phyloP scores from a whole-genome alignment of 164 flowering plant genomes.

The Cinnamomum chago region DNA sequence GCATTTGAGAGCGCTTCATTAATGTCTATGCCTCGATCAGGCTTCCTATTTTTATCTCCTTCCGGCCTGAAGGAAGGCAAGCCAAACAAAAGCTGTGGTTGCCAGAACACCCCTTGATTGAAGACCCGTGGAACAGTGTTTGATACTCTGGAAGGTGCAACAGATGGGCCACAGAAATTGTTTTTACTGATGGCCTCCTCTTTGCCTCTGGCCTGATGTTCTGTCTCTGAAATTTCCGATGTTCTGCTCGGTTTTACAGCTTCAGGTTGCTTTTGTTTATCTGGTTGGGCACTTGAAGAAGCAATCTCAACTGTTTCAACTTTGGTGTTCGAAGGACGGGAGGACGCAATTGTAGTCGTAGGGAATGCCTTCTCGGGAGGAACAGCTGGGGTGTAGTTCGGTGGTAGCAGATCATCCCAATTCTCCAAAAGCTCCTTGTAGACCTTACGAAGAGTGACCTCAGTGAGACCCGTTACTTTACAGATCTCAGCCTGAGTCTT shows the following conservation, averaged over 20 bases:
- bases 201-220: constrained; percentile 26
- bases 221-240: constrained; percentile 28
- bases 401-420: constrained; percentile 92
- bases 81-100: constrained; percentile 29
- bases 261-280: constrained; percentile 46
- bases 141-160: constrained; percentile 8
- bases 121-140: constrained; percentile 9
- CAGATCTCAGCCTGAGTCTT: constrained; percentile 99
- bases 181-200: constrained; percentile 39
- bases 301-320: constrained; percentile 39
- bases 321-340: constrained; percentile 51
- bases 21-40: constrained; percentile 29
- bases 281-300: constrained; percentile 20
- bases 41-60: constrained; percentile 30
- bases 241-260: constrained; percentile 27
- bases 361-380: constrained; percentile 99
- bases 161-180: constrained; percentile 13
- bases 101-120: constrained; percentile 32
- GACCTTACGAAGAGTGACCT: constrained; percentile 93
- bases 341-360: constrained; percentile 66
- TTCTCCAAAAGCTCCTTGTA: constrained; percentile 93
- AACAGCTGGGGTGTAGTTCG: constrained; percentile 90
- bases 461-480: constrained; percentile 96
- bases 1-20: constrained; percentile 20
- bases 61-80: constrained; percentile 14